Conservation (phyloP, 2,329 filamentous ascomycete genomes). For the Rutstroemia sp. region DNA sequence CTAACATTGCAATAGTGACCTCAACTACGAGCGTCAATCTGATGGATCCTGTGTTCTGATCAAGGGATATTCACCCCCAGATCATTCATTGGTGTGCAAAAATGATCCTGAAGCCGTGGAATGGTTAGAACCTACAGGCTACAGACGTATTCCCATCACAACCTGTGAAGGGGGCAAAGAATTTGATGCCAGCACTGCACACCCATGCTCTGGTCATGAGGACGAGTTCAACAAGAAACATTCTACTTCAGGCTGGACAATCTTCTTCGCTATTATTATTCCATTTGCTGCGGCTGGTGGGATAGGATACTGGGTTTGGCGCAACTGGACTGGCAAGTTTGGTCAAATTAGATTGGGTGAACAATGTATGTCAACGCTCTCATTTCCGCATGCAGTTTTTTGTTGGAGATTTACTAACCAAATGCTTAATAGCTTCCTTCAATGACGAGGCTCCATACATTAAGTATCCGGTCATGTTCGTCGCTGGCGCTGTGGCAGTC, state of each 20-base stretch:
- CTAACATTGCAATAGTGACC: conserved; percentile 55
- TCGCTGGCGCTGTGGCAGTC: conserved; percentile 57
- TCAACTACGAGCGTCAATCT: conserved; percentile 77
- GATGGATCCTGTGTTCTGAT: conserved; percentile 76
- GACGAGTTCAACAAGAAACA: conserved; percentile 73
- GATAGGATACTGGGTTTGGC: conserved; percentile 78
- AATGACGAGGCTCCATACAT: conserved; percentile 71
- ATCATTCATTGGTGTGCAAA: conserved; percentile 51
- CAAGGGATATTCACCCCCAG: conserved; percentile 57
- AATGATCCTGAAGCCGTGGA: conserved; percentile 62
- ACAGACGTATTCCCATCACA: conserved; percentile 81
- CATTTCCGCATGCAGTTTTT: neutral
- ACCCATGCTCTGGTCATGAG: conserved; percentile 71
- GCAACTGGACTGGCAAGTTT: conserved; percentile 82
- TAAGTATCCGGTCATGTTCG: conserved; percentile 70
- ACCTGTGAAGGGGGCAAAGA: conserved; percentile 75
- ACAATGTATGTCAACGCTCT: conserved; percentile 30
- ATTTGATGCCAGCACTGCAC: conserved; percentile 55
- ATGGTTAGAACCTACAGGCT: conserved; percentile 81
- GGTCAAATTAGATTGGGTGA: conserved; percentile 89
- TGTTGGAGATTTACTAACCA: conserved; percentile 15
- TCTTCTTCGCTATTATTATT: conserved; percentile 80
- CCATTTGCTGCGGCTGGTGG: conserved; percentile 65
- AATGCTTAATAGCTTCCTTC: conserved; percentile 34
- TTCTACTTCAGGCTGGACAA: conserved; percentile 59